phyloP scores from a whole-genome alignment of 208 protist genomes.

The Wallacemonas rigidus region DNA sequence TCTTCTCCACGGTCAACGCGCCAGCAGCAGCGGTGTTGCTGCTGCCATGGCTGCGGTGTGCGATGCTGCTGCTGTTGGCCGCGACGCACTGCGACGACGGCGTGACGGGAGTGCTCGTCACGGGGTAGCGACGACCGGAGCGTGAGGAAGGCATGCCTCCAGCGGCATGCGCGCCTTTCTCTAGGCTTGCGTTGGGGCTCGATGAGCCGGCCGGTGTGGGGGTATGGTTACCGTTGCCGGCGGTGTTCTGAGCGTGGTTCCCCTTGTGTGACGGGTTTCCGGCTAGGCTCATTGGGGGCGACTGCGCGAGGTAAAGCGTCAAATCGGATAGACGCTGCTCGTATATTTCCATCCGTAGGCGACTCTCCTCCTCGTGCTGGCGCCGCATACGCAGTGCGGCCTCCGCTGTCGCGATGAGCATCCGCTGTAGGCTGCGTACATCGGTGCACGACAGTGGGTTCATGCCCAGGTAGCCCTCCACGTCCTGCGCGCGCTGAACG shows the following conservation, averaged over 20 bases:
- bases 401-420: constrained; percentile 71
- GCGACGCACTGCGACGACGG: neutral
- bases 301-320: constrained; percentile 20
- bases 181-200: neutral
- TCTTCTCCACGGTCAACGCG: neutral
- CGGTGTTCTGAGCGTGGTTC: neutral
- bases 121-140: constrained; percentile 4
- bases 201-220: neutral
- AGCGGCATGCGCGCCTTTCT: neutral
- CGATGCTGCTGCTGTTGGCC: neutral
- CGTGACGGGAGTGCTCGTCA: neutral
- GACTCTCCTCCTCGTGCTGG: constrained; percentile 56
- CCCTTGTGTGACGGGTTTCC: neutral
- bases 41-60: neutral
- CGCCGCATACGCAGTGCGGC: constrained; percentile 39
- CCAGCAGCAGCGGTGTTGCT: neutral
- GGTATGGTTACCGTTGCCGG: neutral
- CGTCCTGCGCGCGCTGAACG: constrained; percentile 49
- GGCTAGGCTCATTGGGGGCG: neutral
- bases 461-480: constrained; percentile 52
- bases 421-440: constrained; percentile 49
- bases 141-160: neutral
- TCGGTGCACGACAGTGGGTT: constrained; percentile 57
- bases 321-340: constrained; percentile 52
- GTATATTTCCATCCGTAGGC: constrained; percentile 46